Evolutionary conservation across 2,329 filamentous ascomycete genomes (phyloP).

Genomic region (Diaporthe vaccinii): DNA sequence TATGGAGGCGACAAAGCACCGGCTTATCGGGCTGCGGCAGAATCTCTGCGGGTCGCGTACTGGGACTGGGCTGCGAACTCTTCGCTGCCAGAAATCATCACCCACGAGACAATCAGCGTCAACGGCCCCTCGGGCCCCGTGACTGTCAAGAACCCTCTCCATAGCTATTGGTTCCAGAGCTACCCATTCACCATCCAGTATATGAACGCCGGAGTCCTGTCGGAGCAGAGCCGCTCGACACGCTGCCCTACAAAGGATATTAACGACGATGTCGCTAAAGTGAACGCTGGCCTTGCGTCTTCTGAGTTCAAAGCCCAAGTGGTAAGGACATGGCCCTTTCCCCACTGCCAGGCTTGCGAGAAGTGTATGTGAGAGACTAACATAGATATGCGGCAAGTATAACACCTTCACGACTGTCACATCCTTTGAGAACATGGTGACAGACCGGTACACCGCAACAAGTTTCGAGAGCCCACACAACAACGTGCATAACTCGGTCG

Average conservation of each 20-base stretch:
- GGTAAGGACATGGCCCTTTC: conserved; percentile 50
- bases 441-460: conserved; percentile 51
- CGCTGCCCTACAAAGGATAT: conserved; percentile 53
- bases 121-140: conserved; percentile 45
- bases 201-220: conserved; percentile 45
- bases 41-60: conserved; percentile 62
- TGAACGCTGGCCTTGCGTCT: conserved; percentile 52
- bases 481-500: conserved; percentile 56
- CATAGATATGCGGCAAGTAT: conserved; percentile 50
- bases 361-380: conserved; percentile 19
- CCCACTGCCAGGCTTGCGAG: neutral
- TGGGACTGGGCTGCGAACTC: conserved; percentile 67
- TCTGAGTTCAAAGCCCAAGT: conserved; percentile 56
- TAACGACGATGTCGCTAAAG: conserved; percentile 55
- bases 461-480: conserved; percentile 62
- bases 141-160: conserved; percentile 63
- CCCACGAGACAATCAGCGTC: conserved; percentile 46
- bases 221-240: conserved; percentile 53
- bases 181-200: conserved; percentile 53
- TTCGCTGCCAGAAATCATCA: conserved; percentile 58
- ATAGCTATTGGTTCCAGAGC: conserved; percentile 63
- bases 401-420: conserved; percentile 55
- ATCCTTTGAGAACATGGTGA: conserved; percentile 57
- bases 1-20: conserved; percentile 54
- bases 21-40: conserved; percentile 60